These are phyloP conservation scores for Penicillium digitatum DNA, from an alignment of 2,329 filamentous ascomycete species.

Conservation along the genomic window DNA sequence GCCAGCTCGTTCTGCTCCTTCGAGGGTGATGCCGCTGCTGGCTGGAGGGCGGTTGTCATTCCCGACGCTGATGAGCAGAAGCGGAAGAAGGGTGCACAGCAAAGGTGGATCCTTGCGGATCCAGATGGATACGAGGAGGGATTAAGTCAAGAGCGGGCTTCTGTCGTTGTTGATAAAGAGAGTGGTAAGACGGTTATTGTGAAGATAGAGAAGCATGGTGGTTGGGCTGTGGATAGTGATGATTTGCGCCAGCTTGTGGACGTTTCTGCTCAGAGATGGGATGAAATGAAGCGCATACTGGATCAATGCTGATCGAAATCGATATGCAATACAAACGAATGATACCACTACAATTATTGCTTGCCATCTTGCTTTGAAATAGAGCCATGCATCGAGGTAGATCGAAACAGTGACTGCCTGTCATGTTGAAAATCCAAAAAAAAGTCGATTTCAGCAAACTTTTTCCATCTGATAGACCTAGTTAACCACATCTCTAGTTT, in stretches of 20 bases:
- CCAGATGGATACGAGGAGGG: slow-evolving; percentile 87
- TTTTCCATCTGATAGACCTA: neutral
- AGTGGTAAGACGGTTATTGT: slow-evolving; percentile 53
- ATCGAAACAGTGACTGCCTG: neutral
- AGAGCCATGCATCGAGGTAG: neutral
- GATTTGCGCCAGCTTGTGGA: slow-evolving; percentile 58
- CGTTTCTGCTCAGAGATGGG: slow-evolving; percentile 62
- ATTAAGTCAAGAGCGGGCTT: slow-evolving; percentile 77
- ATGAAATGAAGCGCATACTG: slow-evolving; percentile 50
- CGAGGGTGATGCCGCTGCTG: slow-evolving; percentile 50
- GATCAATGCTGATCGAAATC: slow-evolving; percentile 26
- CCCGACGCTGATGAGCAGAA: slow-evolving; percentile 42
- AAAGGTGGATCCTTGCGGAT: slow-evolving; percentile 73
- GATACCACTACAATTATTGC: slow-evolving; percentile 25
- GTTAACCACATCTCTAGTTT: neutral
- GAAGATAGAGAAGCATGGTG: slow-evolving; percentile 79
- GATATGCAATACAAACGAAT: slow-evolving; percentile 17
- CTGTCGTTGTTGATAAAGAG: slow-evolving; percentile 66
- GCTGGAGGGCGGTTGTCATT: slow-evolving; percentile 38
- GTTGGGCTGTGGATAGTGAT: slow-evolving; percentile 62
- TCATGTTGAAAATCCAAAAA: neutral
- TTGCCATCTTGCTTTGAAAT: neutral
- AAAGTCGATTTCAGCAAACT: neutral
- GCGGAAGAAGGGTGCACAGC: slow-evolving; percentile 32
- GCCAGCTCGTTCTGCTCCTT: slow-evolving; percentile 77